Conservation (phyloP, 2,329 filamentous ascomycete species). For the Pseudocercospora pini-densiflorae region DNA sequence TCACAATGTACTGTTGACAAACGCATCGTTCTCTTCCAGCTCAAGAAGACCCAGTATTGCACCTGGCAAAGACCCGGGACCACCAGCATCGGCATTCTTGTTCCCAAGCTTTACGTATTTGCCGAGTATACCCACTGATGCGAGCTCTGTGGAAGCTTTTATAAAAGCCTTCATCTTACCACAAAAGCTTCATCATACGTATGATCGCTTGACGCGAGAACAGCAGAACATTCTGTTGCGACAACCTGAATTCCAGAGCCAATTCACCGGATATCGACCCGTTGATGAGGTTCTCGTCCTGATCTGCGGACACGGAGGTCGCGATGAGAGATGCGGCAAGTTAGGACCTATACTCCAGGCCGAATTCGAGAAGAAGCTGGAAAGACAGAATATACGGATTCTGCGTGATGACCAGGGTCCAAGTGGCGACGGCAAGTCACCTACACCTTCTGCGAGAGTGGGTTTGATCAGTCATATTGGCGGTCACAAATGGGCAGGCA, state of each 20-base stretch:
- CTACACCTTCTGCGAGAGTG: constrained; percentile 59
- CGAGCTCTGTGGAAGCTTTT: constrained; percentile 57
- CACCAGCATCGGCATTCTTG: constrained; percentile 69
- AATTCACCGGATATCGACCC: constrained; percentile 62
- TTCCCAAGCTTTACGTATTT: constrained; percentile 85
- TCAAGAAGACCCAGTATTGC: constrained; percentile 12
- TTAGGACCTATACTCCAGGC: constrained; percentile 73
- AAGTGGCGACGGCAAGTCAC: constrained; percentile 19
- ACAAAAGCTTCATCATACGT: constrained; percentile 60
- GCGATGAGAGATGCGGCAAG: constrained; percentile 82
- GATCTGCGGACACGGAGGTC: constrained; percentile 83
- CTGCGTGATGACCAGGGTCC: constrained; percentile 29
- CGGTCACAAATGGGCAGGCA: constrained; percentile 84
- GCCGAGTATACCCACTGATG: constrained; percentile 67
- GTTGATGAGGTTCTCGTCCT: constrained; percentile 74
- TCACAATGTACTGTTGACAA: constrained; percentile 77
- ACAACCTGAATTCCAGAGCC: constrained; percentile 52
- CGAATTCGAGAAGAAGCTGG: constrained; percentile 70
- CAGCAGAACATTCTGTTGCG: constrained; percentile 52
- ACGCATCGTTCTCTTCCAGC: constrained; percentile 68
- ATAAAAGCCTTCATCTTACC: constrained; percentile 71
- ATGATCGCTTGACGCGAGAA: constrained; percentile 61
- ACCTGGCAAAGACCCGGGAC: constrained; percentile 36
- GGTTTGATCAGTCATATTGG: constrained; percentile 79
- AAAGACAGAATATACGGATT: constrained; percentile 54